Evolutionary conservation across 2,329 filamentous ascomycete species (phyloP).

Genomic region (Ophiostoma perfectum): DNA sequence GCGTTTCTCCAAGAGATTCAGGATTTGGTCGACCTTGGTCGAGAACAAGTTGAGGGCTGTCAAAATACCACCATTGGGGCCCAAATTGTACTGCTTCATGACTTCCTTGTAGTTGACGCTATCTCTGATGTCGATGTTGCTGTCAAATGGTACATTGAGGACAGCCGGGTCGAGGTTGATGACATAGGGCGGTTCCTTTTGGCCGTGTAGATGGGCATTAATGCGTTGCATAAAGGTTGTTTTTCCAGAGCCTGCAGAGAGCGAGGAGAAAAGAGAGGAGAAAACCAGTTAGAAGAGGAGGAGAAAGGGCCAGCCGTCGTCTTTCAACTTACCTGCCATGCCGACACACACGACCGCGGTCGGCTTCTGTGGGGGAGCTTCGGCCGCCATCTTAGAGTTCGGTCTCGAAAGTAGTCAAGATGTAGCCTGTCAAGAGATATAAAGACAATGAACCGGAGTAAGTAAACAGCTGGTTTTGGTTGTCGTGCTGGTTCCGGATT

Average conservation of each 20-base stretch:
- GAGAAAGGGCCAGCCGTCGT: not conserved
- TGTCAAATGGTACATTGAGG: constrained; percentile 85
- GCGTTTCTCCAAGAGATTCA: constrained; percentile 83
- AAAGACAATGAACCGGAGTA: not conserved
- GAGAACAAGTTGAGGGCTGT: constrained; percentile 95
- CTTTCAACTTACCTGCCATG: constrained; percentile 68
- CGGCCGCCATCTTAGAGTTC: constrained; percentile 25
- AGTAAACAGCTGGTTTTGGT: not conserved
- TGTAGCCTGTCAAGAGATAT: not conserved
- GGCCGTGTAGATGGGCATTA: constrained; percentile 81
- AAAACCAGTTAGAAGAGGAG: too few relatives aligned
- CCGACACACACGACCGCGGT: constrained; percentile 88
- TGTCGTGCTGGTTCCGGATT: not conserved
- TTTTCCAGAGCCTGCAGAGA: constrained; percentile 74
- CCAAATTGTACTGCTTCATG: constrained; percentile 98
- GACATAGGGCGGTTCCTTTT: constrained; percentile 81
- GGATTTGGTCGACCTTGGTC: constrained; percentile 95
- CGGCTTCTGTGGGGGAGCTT: constrained; percentile 40
- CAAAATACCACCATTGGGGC: constrained; percentile 93
- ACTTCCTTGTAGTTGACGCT: constrained; percentile 99
- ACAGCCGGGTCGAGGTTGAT: constrained; percentile 97
- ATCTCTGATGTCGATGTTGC: constrained; percentile 98
- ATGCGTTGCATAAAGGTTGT: constrained; percentile 99
- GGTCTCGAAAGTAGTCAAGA: not conserved
- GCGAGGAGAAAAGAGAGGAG: not conserved